Conservation (phyloP, 192 early-diverging fungal species). For the Allomyces javanicus region DNA sequence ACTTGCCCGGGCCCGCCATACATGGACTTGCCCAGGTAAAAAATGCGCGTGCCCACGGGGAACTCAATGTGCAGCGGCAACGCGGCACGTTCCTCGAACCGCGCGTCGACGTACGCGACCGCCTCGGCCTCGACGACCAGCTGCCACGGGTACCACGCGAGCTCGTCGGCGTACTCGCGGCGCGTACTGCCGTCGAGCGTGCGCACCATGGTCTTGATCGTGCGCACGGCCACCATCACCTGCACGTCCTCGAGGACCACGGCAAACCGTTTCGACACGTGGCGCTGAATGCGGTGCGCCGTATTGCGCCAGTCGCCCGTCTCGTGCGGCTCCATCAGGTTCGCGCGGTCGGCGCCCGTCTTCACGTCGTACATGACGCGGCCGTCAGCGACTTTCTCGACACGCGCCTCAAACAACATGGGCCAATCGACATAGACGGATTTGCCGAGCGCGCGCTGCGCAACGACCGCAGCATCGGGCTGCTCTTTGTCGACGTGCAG, state of each 20-base stretch:
- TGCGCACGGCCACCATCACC: slow-evolving; percentile 28
- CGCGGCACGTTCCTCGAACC: slow-evolving; percentile 51
- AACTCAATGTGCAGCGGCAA: slow-evolving; percentile 47
- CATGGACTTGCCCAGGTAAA: slow-evolving; percentile 53
- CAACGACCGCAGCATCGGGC: background rate
- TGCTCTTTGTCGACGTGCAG: background rate
- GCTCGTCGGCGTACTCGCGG: slow-evolving; percentile 42
- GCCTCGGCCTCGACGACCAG: slow-evolving; percentile 38
- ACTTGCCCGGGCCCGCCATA: slow-evolving; percentile 60
- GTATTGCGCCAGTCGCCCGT: background rate
- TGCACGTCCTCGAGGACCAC: slow-evolving; percentile 48
- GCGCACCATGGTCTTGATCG: slow-evolving; percentile 42
- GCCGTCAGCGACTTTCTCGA: background rate
- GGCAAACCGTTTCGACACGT: slow-evolving; percentile 45
- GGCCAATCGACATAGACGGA: slow-evolving; percentile 4
- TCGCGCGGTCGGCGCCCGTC: background rate
- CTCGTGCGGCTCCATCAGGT: background rate
- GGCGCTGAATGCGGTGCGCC: background rate
- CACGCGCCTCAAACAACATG: slow-evolving; percentile 1
- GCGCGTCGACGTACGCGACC: slow-evolving; percentile 42
- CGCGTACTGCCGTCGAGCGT: slow-evolving; percentile 46
- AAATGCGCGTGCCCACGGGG: slow-evolving; percentile 44
- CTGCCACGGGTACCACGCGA: slow-evolving; percentile 23
- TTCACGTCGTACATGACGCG: background rate
- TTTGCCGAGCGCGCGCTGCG: background rate